A percentile compares a stretch with the other conserved stretches of the same genome.
Conservation (phyloP, 108 stramenopile species). For the Fistulifera pelliculosa region DNA sequence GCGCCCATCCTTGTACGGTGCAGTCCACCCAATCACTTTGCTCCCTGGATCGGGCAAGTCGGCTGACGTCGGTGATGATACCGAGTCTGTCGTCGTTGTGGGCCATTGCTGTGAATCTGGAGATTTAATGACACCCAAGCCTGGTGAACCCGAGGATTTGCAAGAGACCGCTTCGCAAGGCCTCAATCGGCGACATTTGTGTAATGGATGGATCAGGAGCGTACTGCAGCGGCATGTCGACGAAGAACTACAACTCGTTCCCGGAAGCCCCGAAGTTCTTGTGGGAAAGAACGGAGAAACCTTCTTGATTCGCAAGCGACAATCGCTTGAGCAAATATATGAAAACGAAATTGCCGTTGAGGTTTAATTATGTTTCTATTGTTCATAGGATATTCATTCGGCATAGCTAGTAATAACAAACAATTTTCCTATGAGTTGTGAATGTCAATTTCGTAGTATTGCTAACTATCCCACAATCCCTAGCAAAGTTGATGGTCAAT, state of each 20-base stretch:
- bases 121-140: constrained; percentile 91
- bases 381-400: too few relatives aligned
- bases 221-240: constrained; percentile 94
- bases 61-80: constrained; percentile 49
- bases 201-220: constrained; percentile 97
- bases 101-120: constrained; percentile 99
- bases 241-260: constrained; percentile 98
- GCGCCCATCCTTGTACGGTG: constrained; percentile 95
- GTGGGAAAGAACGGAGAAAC: constrained; percentile 50
- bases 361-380: too few relatives aligned
- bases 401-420: too few relatives aligned
- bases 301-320: constrained; percentile 84
- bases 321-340: constrained; percentile 80
- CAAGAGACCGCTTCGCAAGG: constrained; percentile 69
- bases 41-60: constrained; percentile 65
- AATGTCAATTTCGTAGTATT: too few relatives aligned
- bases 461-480: too few relatives aligned
- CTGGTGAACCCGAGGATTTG: constrained; percentile 90
- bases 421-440: too few relatives aligned
- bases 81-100: constrained; percentile 88
- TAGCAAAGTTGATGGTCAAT: too few relatives aligned
- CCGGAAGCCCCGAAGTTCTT: constrained; percentile 92
- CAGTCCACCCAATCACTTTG: constrained; percentile 90
- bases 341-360: constrained; percentile 55
- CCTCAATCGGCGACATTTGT: constrained; percentile 82